Evolutionary conservation across 164 flowering plant genomes (phyloP), one percentile per base, ranked within the genome.

Genomic region (Umbellularia californica): DNA sequence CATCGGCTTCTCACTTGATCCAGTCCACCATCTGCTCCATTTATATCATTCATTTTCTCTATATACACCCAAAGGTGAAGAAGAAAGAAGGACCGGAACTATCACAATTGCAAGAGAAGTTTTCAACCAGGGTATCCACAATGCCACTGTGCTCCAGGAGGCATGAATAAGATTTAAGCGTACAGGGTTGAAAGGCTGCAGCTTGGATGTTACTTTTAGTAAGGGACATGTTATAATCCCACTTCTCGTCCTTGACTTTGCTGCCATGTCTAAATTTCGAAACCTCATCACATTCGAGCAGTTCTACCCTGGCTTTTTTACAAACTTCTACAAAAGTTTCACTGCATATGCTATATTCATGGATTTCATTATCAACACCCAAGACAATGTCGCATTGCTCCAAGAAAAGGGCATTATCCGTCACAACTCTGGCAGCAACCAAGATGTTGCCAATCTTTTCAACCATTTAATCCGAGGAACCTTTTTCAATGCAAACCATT

Each of bases 61-160:
- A 30, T 2, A 30, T 30, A 30, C 33, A 30, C 33, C 33, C 0
- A 24, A 24, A 24, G 25, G 0, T 1, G 25, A 24, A 24, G 25
- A 24, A 24, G 25, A 24, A 24, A 24, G 25, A 24, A 24, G 25
- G 33, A 30, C 33, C 2, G 1, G 33, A 30, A 4, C 3, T 30
- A 30, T n/a, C 33, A 30, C 33, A 30, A 30, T 30, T 30, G 2
- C 1, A 30, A 30, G 33, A 1, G 33, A 30, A 30, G 1, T 0
- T 2, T 3, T 2, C 2, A 1, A 30, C 0, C 2, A 30, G 0
- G 5, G 2, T 2, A 2, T 2, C 1, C 1, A 30, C 33, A 4
- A 24, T 24, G 1, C 0, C 1, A 0, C 1, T 1, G 0, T 1
- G 0, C 1, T 0, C 1, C 1, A 1, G 25, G 0, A 24, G 1